Conservation (phyloP, 2,329 filamentous ascomycete species). For the Thelonectria blattea region DNA sequence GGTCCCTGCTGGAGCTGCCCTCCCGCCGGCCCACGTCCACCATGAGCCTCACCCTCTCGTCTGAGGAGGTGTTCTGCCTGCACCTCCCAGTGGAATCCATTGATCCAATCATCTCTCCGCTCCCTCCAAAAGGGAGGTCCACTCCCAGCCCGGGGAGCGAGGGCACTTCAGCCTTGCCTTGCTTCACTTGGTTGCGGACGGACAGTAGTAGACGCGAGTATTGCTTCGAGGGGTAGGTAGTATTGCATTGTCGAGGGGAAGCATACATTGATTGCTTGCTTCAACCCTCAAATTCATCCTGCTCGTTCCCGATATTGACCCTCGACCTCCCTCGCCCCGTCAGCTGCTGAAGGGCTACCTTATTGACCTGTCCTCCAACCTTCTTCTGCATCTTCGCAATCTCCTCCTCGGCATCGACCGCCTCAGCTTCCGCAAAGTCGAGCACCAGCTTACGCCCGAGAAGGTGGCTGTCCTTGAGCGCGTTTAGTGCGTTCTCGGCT, state of each 20-base stretch:
- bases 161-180: constrained; percentile 36
- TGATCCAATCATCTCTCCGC: constrained; percentile 12
- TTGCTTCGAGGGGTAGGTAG: not conserved
- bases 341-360: constrained; percentile 87
- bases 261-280: constrained; percentile 18
- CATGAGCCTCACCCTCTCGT: constrained; percentile 14
- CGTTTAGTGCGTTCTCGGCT: constrained; percentile 87
- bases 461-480: constrained; percentile 90
- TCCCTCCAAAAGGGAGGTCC: constrained; percentile 38
- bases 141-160: constrained; percentile 20
- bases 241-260: too few relatives aligned
- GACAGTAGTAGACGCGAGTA: not conserved
- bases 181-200: constrained; percentile 11
- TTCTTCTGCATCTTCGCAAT: constrained; percentile 98
- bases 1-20: not conserved
- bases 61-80: constrained; percentile 18
- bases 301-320: constrained; percentile 82
- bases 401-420: constrained; percentile 91
- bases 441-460: constrained; percentile 88
- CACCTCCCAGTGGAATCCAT: constrained; percentile 26
- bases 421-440: constrained; percentile 88
- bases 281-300: constrained; percentile 58
- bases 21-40: constrained; percentile 25
- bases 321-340: constrained; percentile 83
- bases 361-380: constrained; percentile 87